Evolutionary conservation across 2,329 filamentous ascomycete species (phyloP), one percentile per base, ranked within the genome.

Genomic region (Neofusicoccum sp.): DNA sequence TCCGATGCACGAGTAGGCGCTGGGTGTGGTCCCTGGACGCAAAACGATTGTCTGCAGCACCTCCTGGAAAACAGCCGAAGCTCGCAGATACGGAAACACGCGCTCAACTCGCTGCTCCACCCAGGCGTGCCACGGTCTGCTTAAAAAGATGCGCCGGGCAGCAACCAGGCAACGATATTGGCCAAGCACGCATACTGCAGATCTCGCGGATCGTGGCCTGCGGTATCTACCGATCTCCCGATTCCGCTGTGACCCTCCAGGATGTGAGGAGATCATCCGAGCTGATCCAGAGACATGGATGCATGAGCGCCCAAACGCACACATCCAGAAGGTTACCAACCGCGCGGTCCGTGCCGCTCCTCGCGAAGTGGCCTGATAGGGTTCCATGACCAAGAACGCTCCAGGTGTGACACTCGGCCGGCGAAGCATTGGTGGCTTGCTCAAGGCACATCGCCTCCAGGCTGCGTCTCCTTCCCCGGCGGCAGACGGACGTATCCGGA

Each of bases 211-310:
- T 40, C 34, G 38, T 51, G 44, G 34, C 56, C 57, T 60, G 57
- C 51, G 40, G 51, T 20, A 54, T 47, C 48, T 60, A 60, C 40
- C 47, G 40, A 48, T 47, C 47, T 60, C 38, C 47, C 58, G 58
- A 60, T n/a, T 53, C 45, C 34, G 30, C 31, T 30, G 48, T 45
- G 51, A 43, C 38, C 28, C 31, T 16, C 34, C 16, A 24, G 34
- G 34, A 16, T 38, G 31, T 16, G 41, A 45, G 58, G 40, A 51
- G 40, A 45, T 45, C 38, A 54, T 60, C 58, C 47, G 56, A 60
- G 58, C 47, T 60, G 58, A 60, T 54, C 47, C 58, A 53, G 33
- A 60, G 30, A 60, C 48, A 54, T 60, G 58, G 48, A 54, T 60
- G 58, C 58, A 44, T 44, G 47, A 16, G 38, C 47, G 58, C 58